Conservation (phyloP, 2,329 filamentous ascomycete genomes). For the Ambrosiella beaveri region DNA sequence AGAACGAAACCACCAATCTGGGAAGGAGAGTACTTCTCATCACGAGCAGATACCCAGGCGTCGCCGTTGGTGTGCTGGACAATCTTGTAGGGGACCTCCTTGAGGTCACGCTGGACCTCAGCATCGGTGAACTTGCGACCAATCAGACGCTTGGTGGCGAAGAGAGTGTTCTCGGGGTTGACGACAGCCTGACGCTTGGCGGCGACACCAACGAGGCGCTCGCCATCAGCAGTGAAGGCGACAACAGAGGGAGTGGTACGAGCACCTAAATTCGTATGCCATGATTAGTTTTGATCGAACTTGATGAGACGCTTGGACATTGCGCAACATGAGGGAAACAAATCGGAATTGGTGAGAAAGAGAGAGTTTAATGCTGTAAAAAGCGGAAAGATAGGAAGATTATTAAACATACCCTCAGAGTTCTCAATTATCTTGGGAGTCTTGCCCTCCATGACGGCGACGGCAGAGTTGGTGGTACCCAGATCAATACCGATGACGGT, state of each 20-base stretch:
- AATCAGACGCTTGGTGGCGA: slow-evolving; percentile 97
- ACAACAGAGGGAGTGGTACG: slow-evolving; percentile 89
- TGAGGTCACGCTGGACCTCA: slow-evolving; percentile 91
- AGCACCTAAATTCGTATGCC: slow-evolving; percentile 39
- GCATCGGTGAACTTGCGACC: slow-evolving; percentile 88
- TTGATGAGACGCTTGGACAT: not conserved
- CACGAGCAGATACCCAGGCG: slow-evolving; percentile 86
- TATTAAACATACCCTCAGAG: slow-evolving; percentile 55
- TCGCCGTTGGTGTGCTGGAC: slow-evolving; percentile 93
- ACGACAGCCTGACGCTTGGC: slow-evolving; percentile 97
- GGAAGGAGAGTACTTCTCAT: slow-evolving; percentile 93
- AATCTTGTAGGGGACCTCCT: slow-evolving; percentile 98
- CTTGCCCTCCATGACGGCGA: slow-evolving; percentile 96
- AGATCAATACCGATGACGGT: slow-evolving; percentile 96
- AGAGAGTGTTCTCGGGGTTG: slow-evolving; percentile 96
- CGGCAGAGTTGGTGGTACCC: slow-evolving; percentile 94
- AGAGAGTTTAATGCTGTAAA: not conserved
- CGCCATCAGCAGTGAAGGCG: slow-evolving; percentile 85
- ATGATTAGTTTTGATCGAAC: slow-evolving; percentile 1
- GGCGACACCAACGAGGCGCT: slow-evolving; percentile 90
- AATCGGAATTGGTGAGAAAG: not conserved
- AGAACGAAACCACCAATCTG: slow-evolving; percentile 94
- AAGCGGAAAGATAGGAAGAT: not conserved
- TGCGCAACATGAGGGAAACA: not conserved
- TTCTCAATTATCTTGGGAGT: slow-evolving; percentile 93